Evolutionary conservation across 805 yeast species (phyloP).

Genomic region (Pichia occidentalis): DNA sequence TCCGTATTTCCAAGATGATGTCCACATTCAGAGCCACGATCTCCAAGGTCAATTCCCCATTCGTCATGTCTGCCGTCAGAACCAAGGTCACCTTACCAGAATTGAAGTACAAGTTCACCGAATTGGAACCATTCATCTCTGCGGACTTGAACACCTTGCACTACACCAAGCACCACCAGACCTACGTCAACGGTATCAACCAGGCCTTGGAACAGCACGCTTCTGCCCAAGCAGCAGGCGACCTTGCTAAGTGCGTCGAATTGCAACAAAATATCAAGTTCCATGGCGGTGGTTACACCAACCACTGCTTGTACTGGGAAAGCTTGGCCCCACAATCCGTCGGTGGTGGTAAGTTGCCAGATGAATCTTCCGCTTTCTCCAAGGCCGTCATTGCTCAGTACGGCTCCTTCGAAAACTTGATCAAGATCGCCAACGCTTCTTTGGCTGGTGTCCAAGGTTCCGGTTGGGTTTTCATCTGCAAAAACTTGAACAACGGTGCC

Average conservation of each 20-base stretch:
- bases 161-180: slow-evolving; percentile 87
- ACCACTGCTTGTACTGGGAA: slow-evolving; percentile 85
- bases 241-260: slow-evolving; percentile 51
- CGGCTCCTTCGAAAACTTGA: slow-evolving; percentile 68
- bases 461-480: slow-evolving; percentile 91
- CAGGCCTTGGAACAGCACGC: slow-evolving; percentile 66
- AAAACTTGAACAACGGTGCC: slow-evolving; percentile 68
- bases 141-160: slow-evolving; percentile 83
- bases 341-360: slow-evolving; percentile 72
- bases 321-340: slow-evolving; percentile 68
- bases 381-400: slow-evolving; percentile 55
- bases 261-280: slow-evolving; percentile 74
- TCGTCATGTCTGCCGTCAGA: slow-evolving; percentile 32
- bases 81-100: slow-evolving; percentile 74
- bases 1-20: slow-evolving; percentile 14
- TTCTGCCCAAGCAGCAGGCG: slow-evolving; percentile 55
- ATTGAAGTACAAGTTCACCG: slow-evolving; percentile 76
- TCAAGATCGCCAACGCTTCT: slow-evolving; percentile 54
- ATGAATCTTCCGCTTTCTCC: slow-evolving; percentile 48
- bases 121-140: slow-evolving; percentile 79
- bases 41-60: slow-evolving; percentile 11
- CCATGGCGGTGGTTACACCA: slow-evolving; percentile 88
- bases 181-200: slow-evolving; percentile 83
- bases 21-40: slow-evolving; percentile 23
- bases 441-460: slow-evolving; percentile 90